A percentile compares a stretch with the other conserved stretches of the same genome.
Conservation (phyloP, 345 rosid genomes). For the Raphanus sativus region DNA sequence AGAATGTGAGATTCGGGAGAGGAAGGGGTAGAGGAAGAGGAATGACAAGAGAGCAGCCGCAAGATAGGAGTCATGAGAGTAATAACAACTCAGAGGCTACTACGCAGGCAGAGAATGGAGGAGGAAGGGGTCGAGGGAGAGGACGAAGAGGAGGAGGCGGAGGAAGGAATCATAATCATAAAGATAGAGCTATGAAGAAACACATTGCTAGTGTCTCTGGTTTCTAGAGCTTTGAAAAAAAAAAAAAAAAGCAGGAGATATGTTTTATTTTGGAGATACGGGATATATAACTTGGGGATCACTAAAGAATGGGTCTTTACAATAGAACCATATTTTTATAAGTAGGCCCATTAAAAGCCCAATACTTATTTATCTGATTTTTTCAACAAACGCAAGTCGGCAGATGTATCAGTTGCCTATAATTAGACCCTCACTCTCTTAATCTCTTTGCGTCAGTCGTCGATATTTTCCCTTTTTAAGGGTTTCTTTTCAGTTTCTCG, state of each 20-base stretch:
- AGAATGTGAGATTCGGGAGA: slow-evolving; percentile 37
- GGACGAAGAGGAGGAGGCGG: slow-evolving; percentile 37
- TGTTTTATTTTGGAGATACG: background rate
- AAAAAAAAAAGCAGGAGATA: background rate
- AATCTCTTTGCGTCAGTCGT: background rate
- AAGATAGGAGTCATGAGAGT: slow-evolving; percentile 21
- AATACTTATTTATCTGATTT: background rate
- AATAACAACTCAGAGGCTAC: slow-evolving; percentile 32
- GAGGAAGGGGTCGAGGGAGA: slow-evolving; percentile 47
- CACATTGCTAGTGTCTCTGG: slow-evolving; percentile 75
- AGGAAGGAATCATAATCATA: slow-evolving; percentile 58
- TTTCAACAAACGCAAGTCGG: background rate
- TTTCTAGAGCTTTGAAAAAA: slow-evolving; percentile 24
- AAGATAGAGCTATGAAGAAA: slow-evolving; percentile 38
- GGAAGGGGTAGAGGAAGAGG: slow-evolving; percentile 59
- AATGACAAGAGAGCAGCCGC: slow-evolving; percentile 34
- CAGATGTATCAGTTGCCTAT: background rate
- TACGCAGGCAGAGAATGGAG: slow-evolving; percentile 44
- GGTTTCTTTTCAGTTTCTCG: background rate
- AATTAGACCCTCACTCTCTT: background rate
- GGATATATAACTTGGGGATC: background rate
- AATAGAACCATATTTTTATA: background rate
- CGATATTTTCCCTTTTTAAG: background rate
- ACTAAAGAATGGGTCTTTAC: background rate
- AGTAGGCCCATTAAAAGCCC: background rate